Percentiles rank a stretch among this genome's conserved stretches.
Evolutionary conservation across 2,329 filamentous ascomycete genomes (phyloP).

Genomic region (Curvularia eragrostidis): DNA sequence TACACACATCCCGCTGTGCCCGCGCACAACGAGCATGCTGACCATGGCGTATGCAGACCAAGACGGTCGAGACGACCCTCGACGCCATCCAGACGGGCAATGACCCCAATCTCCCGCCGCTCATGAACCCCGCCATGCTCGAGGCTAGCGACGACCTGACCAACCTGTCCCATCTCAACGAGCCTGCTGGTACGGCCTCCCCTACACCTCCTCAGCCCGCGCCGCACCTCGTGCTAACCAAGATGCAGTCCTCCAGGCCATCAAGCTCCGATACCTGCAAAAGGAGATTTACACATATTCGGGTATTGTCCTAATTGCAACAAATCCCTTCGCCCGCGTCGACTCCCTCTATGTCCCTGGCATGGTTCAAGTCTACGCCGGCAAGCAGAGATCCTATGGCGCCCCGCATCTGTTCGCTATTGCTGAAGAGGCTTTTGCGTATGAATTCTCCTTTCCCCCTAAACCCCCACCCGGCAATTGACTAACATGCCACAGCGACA

Average conservation of each 20-base stretch:
- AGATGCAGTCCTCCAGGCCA: conserved; percentile 85
- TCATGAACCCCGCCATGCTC: conserved; percentile 98
- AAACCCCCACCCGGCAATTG: background rate
- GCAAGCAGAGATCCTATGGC: conserved; percentile 94
- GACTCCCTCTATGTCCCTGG: conserved; percentile 98
- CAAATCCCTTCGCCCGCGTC: conserved; percentile 95
- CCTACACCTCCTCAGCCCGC: background rate
- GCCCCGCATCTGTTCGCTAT: conserved; percentile 98
- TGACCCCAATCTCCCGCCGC: conserved; percentile 79
- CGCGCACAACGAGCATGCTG: background rate
- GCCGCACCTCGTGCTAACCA: conserved; percentile 34
- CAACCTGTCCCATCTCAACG: conserved; percentile 96
- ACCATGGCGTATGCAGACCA: conserved; percentile 64
- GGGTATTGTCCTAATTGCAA: conserved; percentile 97
- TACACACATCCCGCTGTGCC: background rate
- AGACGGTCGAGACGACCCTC: conserved; percentile 77
- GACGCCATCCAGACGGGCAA: conserved; percentile 78
- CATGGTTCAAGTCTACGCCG: conserved; percentile 99
- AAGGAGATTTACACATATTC: conserved; percentile 99
- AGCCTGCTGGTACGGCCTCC: conserved; percentile 79
- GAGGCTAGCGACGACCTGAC: conserved; percentile 98
- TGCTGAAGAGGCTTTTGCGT: conserved; percentile 98
- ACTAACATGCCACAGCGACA: conserved; percentile 69
- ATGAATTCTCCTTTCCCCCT: conserved; percentile 49
- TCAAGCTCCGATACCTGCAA: conserved; percentile 93